phyloP scores from a whole-genome alignment of 257 asterid species.

The Thymus quinquecostatus region DNA sequence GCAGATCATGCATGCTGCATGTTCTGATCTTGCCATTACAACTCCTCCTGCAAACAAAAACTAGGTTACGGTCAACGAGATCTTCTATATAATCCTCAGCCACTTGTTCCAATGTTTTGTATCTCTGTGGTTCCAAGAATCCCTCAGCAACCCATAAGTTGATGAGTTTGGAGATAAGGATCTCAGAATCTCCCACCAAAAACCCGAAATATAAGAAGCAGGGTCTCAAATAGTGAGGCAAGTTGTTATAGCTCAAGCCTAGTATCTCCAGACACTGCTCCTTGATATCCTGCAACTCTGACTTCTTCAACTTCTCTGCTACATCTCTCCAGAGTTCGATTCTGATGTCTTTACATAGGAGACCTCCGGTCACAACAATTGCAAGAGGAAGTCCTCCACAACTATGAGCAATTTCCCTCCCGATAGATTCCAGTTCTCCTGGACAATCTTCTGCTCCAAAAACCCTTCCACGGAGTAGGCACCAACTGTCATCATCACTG shows the following conservation, averaged over 20 bases:
- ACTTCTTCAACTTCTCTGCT: background rate
- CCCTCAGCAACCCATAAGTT: conserved; percentile 1
- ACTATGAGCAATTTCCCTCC: conserved; percentile 22
- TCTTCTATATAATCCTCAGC: too few relatives aligned
- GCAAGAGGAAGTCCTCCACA: conserved; percentile 37
- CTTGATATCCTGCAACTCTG: background rate
- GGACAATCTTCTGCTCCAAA: conserved; percentile 11
- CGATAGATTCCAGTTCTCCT: background rate
- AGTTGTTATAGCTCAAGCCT: background rate
- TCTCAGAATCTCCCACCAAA: background rate
- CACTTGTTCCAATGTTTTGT: too few relatives aligned
- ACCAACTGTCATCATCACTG: conserved; percentile 23
- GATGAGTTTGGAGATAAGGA: background rate
- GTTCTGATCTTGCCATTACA: too few relatives aligned
- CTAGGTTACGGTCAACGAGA: too few relatives aligned
- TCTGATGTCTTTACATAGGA: background rate
- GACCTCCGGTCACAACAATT: conserved; percentile 29
- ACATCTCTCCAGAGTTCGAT: background rate
- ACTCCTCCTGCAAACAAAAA: too few relatives aligned
- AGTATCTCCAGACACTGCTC: background rate
- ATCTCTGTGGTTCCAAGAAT: too few relatives aligned
- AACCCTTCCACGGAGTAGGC: conserved; percentile 7
- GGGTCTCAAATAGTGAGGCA: background rate
- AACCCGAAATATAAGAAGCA: conserved; percentile 29
- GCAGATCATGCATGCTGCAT: too few relatives aligned